phyloP scores from a whole-genome alignment of 345 rosid species.

The Aquilaria sinensis region DNA sequence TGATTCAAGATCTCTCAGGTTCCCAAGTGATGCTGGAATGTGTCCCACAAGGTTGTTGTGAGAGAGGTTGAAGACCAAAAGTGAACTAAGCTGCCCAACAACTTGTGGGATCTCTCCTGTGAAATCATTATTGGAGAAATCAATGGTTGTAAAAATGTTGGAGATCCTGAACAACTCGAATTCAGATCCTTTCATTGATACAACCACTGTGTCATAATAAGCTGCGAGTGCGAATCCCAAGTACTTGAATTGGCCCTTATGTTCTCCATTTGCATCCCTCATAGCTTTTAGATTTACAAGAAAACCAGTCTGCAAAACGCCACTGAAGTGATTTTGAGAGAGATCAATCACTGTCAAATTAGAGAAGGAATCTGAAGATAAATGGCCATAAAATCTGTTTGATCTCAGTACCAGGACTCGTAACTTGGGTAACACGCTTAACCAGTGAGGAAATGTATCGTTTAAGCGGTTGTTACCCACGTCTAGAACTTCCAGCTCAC shows the following conservation, averaged over 20 bases:
- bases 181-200: not conserved
- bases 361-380: not conserved
- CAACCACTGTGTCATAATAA: not conserved
- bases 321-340: constrained; percentile 1
- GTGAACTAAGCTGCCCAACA: constrained; percentile 14
- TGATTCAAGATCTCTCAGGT: constrained; percentile 6
- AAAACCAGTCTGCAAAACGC: not conserved
- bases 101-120: constrained; percentile 13
- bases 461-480: constrained; percentile 15
- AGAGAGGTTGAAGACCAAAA: constrained; percentile 16
- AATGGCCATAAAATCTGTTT: constrained; percentile 13
- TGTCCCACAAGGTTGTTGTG: constrained; percentile 13
- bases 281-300: constrained; percentile 4
- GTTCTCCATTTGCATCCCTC: not conserved
- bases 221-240: not conserved
- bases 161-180: not conserved
- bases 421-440: constrained; percentile 7
- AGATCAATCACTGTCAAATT: not conserved
- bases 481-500: constrained; percentile 5
- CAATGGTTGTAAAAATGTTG: not conserved
- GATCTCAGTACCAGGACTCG: not conserved
- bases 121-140: constrained; percentile 15
- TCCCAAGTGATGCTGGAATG: constrained; percentile 19
- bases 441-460: constrained; percentile 16
- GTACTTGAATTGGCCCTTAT: too few species aligned